Percentiles rank a stretch among this genome's conserved stretches.
Conservation (phyloP, 257 asterid species). For the Coffea canephora region DNA sequence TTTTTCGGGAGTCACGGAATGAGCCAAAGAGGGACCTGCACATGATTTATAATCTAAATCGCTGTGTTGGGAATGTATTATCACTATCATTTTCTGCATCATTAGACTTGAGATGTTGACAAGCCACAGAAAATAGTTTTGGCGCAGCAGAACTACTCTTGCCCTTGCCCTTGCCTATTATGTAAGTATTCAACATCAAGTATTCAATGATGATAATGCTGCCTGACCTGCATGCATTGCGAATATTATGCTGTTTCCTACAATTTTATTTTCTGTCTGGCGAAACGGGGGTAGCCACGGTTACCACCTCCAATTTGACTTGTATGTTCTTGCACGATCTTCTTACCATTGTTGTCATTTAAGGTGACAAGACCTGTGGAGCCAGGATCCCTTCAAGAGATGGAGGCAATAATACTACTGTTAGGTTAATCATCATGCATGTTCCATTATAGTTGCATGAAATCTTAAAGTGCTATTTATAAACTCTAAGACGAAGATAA, state of each 20-base stretch:
- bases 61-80: slow-evolving; percentile 14
- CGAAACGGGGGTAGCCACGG: neutral
- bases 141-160: slow-evolving; percentile 4
- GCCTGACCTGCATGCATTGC: slow-evolving; percentile 5
- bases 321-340: neutral
- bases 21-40: neutral
- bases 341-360: neutral
- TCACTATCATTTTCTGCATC: slow-evolving; percentile 17
- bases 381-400: neutral
- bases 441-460: too few species aligned
- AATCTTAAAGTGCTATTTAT: too few species aligned
- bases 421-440: too few species aligned
- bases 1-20: neutral
- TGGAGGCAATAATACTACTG: too few species aligned
- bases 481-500: too few species aligned
- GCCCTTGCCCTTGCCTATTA: slow-evolving; percentile 8
- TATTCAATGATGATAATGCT: slow-evolving; percentile 7
- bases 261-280: slow-evolving; percentile 1
- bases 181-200: slow-evolving; percentile 4
- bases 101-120: slow-evolving; percentile 23
- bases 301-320: neutral
- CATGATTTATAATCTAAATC: slow-evolving; percentile 14
- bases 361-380: neutral
- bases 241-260: neutral
- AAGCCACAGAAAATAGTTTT: slow-evolving; percentile 14